These are phyloP conservation scores for Plectranthus barbatus DNA, from an alignment of 257 asterid genomes.

Conservation along the genomic window DNA sequence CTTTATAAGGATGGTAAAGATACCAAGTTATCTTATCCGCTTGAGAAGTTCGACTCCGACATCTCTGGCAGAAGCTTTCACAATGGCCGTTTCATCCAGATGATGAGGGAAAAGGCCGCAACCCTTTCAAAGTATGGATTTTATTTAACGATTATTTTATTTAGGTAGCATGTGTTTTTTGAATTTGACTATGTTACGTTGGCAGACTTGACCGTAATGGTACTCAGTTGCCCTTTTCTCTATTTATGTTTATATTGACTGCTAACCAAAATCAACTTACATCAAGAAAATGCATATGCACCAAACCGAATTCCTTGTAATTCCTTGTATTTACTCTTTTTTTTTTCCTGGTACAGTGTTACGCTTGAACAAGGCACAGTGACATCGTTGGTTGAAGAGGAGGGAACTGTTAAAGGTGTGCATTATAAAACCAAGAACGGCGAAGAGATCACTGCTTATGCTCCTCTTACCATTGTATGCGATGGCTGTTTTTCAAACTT, in stretches of 20 bases:
- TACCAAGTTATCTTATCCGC: slow-evolving; percentile 54
- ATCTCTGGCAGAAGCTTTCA: slow-evolving; percentile 77
- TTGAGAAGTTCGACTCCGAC: slow-evolving; percentile 55
- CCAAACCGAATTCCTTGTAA: background rate
- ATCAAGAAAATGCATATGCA: background rate
- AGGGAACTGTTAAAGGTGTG: slow-evolving; percentile 62
- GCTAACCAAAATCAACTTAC: background rate
- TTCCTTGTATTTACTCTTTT: background rate
- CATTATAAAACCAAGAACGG: slow-evolving; percentile 67
- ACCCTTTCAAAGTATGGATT: slow-evolving; percentile 54
- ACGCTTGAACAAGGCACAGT: slow-evolving; percentile 75
- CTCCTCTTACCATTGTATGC: slow-evolving; percentile 80
- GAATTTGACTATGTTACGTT: background rate
- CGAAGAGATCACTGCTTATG: slow-evolving; percentile 37
- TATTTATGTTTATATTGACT: background rate
- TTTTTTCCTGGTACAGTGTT: slow-evolving; percentile 36
- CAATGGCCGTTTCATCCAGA: slow-evolving; percentile 72
- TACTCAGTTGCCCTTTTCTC: background rate
- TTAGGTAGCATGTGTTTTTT: background rate
- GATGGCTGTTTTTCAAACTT: slow-evolving; percentile 85
- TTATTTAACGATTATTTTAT: background rate
- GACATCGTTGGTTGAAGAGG: slow-evolving; percentile 61
- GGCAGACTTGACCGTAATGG: slow-evolving; percentile 11
- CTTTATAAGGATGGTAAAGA: slow-evolving; percentile 66
- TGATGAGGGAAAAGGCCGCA: slow-evolving; percentile 74